Base-by-base conservation (phyloP, 768 basidiomycete genomes). In the Pleurotus salmoneostramineus region DNA sequence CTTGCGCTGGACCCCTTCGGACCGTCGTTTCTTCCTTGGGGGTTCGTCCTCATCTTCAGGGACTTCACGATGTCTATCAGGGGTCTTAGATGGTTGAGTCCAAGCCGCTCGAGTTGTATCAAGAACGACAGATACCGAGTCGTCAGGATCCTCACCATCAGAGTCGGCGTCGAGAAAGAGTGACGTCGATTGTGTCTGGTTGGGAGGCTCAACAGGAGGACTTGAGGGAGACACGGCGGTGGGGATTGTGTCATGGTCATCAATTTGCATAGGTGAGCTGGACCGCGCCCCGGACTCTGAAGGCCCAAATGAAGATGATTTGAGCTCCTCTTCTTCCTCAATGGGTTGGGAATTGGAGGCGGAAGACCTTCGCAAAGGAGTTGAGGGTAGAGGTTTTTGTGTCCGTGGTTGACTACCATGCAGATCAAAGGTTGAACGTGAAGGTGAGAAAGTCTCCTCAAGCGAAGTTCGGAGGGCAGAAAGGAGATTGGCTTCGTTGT, bases 401-500 rank as follows among this genome's bases (percentile, higher is more conserved):
- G 58, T 15, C 45, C 60, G 68, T 10, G 50, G 45, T 34, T 66
- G 62, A 14, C 67, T 67, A 42, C 56, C 11, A 2, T 62, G 67
- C 21, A 93, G 74, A 35, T 85, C 80, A 63, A 80, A 97, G 0
- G 89, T 91, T 0, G 90, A 87, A n/a, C 92, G 76, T 0, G 84
- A 76, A 0, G 86, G 78, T 1, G 85, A 80, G 67, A 91, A 96
- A 14, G 79, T 65, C 5, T 75, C 71, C 65, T 95, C 91, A 10
- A 96, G 75, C 0, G 84, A 81, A 7, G 66, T 66, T 93, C 95
- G 51, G 42, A 98, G 77, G 0, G 87, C 84, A 2, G 82, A 72
- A 0, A 98, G 78, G 14, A 99, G 72, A 60, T 88, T 89, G 8
- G 77, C 78, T 69, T 99, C 96, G 68, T 87, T 87, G 63, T 98